phyloP scores from a whole-genome alignment of 2,329 filamentous ascomycete species.

The Coniochaeta sp. region DNA sequence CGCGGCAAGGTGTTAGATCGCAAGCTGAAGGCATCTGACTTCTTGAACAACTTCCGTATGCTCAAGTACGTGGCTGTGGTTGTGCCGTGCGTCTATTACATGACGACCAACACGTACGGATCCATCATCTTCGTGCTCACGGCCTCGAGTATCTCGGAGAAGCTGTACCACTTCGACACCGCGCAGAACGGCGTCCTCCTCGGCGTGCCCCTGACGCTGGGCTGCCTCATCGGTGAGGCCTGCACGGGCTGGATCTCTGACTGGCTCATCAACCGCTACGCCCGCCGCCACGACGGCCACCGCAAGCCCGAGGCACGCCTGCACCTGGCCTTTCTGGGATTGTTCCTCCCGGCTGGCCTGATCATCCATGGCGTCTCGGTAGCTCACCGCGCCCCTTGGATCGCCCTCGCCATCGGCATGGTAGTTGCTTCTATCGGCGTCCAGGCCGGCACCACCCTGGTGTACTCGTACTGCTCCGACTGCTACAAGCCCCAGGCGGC shows the following conservation, averaged over 20 bases:
- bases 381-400: slow-evolving; percentile 21
- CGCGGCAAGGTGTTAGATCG: neutral
- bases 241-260: slow-evolving; percentile 18
- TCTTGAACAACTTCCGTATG: slow-evolving; percentile 12
- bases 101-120: slow-evolving; percentile 15
- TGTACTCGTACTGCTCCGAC: slow-evolving; percentile 25
- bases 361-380: slow-evolving; percentile 16
- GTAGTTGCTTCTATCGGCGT: slow-evolving; percentile 23
- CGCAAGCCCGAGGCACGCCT: slow-evolving; percentile 22
- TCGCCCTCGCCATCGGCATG: slow-evolving; percentile 25
- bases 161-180: slow-evolving; percentile 15
- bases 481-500: slow-evolving; percentile 26
- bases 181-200: slow-evolving; percentile 15
- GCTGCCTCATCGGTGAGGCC: slow-evolving; percentile 17
- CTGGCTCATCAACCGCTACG: slow-evolving; percentile 17
- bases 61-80: slow-evolving; percentile 12
- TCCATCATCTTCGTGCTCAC: slow-evolving; percentile 13
- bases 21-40: slow-evolving; percentile 2
- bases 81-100: slow-evolving; percentile 13
- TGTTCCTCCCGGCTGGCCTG: slow-evolving; percentile 16
- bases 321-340: slow-evolving; percentile 19
- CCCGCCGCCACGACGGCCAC: slow-evolving; percentile 16
- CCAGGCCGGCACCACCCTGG: slow-evolving; percentile 24
- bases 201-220: slow-evolving; percentile 15
- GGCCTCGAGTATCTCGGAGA: slow-evolving; percentile 11